Evolutionary conservation across 805 yeast species (phyloP), one percentile per base, ranked within the genome.

Genomic region (Phaffomyces opuntiae): DNA sequence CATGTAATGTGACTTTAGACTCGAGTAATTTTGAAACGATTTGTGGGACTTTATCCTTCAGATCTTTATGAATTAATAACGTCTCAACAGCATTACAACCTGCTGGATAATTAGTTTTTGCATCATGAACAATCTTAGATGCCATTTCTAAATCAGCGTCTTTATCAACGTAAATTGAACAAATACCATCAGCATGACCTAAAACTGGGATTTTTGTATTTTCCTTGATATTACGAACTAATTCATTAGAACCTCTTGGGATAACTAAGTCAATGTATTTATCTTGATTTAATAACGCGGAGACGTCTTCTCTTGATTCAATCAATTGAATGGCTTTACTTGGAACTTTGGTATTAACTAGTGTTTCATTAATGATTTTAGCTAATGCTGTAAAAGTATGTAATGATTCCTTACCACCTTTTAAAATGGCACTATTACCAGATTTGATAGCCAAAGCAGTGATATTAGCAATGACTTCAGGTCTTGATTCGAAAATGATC

Each of bases 81-180:
- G 93, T 87, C 65, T 93, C 99, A 45, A 79, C 91, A 8, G 99
- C 97, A 63, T 93, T 93, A 66, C 99, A 93, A n/a, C 96, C 99
- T 12, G 99, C 99, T 41, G 98, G 97, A 62, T 93, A 93, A 64
- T 89, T 90, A 0, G 96, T 88, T 66, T 93, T 93, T 5, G 96
- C 77, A 65, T 93, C 99, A 26, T 87, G 77, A 6, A 80, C 72
- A 29, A 93, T 78, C 46, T 78, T 77, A 32, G 75, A 71, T 0
- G 97, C 95, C 78, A 87, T 89, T 13, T 64, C 76, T 12, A 86
- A 50, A 57, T 89, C 91, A 7, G 93, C 93, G 42, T 76, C 79
- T 46, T 75, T 77, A 62, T 90, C 95, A 25, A 91, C 72, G 57
- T 79, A 93, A 8, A 91, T 78, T 2, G 97, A 81, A 66, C 99